A percentile compares a stretch with the other conserved stretches of the same genome.
Evolutionary conservation across 192 early-diverging fungal genomes (phyloP).

Genomic region (Entrophospora sp.): DNA sequence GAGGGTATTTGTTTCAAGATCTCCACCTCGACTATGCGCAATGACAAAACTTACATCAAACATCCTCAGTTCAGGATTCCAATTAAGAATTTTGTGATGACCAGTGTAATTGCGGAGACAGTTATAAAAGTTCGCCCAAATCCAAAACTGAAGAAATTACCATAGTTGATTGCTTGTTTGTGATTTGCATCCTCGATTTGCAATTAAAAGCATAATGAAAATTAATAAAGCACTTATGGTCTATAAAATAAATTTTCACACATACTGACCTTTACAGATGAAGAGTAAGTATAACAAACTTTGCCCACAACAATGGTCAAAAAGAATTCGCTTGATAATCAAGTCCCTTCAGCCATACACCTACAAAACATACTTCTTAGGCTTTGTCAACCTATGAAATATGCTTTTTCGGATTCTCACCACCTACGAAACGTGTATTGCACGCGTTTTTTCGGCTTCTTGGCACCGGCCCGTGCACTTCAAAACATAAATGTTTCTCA

Average conservation of each 20-base stretch:
- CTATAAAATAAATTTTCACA: conserved; percentile 14
- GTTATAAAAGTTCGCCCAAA: neutral
- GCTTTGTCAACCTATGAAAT: conserved; percentile 13
- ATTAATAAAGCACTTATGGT: conserved; percentile 14
- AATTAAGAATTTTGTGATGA: conserved; percentile 14
- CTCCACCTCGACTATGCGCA: too few relatives aligned
- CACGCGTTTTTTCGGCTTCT: conserved; percentile 11
- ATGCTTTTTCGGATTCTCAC: conserved; percentile 8
- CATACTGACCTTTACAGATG: conserved; percentile 13
- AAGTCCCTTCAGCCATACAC: conserved; percentile 6
- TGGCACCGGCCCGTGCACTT: neutral
- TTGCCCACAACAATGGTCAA: conserved; percentile 14
- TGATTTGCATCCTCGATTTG: conserved; percentile 14
- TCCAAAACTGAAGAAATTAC: too few relatives aligned
- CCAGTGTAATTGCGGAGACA: conserved; percentile 13
- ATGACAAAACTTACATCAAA: conserved; percentile 8
- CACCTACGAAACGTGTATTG: conserved; percentile 13
- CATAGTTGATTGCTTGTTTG: conserved; percentile 13
- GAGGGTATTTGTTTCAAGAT: too few relatives aligned
- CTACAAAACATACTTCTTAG: conserved; percentile 15
- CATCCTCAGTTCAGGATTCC: conserved; percentile 9
- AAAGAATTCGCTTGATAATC: conserved; percentile 15
- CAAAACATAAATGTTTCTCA: conserved; percentile 9
- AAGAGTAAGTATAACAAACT: conserved; percentile 16
- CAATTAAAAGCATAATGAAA: conserved; percentile 10